Evolutionary conservation across 106 monocot genomes (phyloP).

Genomic region (Apostasia shenzhenica): DNA sequence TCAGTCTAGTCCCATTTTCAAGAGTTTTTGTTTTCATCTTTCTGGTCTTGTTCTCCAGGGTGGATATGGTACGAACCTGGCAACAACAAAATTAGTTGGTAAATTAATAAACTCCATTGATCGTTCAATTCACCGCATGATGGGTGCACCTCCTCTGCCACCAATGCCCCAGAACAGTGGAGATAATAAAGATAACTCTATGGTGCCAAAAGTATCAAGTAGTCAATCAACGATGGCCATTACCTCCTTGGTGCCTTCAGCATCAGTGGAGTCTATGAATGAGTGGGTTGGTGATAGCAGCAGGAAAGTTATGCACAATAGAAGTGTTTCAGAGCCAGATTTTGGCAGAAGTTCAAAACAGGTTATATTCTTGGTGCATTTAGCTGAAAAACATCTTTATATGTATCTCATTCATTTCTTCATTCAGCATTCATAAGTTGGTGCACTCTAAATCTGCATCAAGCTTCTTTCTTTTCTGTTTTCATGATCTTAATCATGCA

Average conservation of each 20-base stretch:
- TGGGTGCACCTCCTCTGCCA: slow-evolving; percentile 74
- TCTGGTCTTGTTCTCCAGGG: slow-evolving; percentile 36
- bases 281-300: slow-evolving; percentile 39
- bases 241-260: slow-evolving; percentile 71
- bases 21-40: neutral
- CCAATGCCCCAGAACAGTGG: slow-evolving; percentile 39
- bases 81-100: slow-evolving; percentile 80
- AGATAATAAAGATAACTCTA: slow-evolving; percentile 27
- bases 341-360: slow-evolving; percentile 74
- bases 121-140: slow-evolving; percentile 80
- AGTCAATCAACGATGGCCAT: slow-evolving; percentile 71
- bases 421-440: too few relatives aligned
- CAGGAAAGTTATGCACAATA: slow-evolving; percentile 44
- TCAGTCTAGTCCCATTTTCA: neutral
- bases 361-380: slow-evolving; percentile 23
- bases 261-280: slow-evolving; percentile 75
- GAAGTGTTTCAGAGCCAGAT: slow-evolving; percentile 92
- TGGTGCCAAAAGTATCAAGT: slow-evolving; percentile 40
- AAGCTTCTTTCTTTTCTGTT: neutral
- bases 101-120: slow-evolving; percentile 86
- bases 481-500: neutral
- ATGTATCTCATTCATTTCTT: too few relatives aligned
- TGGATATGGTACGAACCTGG: slow-evolving; percentile 76
- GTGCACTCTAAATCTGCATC: too few relatives aligned
- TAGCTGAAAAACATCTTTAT: neutral